Base-by-base conservation (phyloP, 495 filamentous ascomycete species). In the Paragyromitra xinjiangensis region DNA sequence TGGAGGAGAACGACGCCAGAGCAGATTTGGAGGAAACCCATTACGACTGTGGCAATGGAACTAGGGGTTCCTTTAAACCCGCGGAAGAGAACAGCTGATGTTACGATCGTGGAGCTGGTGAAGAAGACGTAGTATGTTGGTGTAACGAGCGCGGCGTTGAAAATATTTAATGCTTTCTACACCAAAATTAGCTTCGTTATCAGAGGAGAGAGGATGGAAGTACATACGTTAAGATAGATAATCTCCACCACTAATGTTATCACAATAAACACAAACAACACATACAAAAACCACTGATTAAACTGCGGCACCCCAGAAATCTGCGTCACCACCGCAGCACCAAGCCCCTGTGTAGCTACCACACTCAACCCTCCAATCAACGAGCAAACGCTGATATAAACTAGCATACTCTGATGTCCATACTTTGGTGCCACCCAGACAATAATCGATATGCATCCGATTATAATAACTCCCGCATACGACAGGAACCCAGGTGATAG, bases 41-140 rank as follows among this genome's bases (percentile, higher is more conserved):
- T 88, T 55, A 98, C 91, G 12, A 98, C 92, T 19, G 95, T 97
- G 19, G 93, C 85, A 70, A 98, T 99, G 45, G 92, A 87, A 8
- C 88, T 88, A 0, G 89, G 88, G 0, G 92, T 91, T 44, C 94
- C 95, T 80, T 97, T 94, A 88, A 99, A 98, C 4, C 95, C 95
- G 73, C 90, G 92, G 83, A 99, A 99, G 16, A 99, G 86, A 26
- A 99, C 89, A 6, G 94, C 93, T 0, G 94, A 97, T 7, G 93
- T 95, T 73, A 98, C 89, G 77, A 99, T 97, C 3, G 95, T 99
- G 16, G 93, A 90, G 80, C 90, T 95, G 56, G 95, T 99, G 84
- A 99, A 99, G 86, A 93, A 94, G 74, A 99, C 95, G 82, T 99
- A 99, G 84, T 99, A 99, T 3, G 95, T 99, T 0, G 95, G 95